Evolutionary conservation across 768 basidiomycete species (phyloP).

Genomic region (Auricularia sp.): DNA sequence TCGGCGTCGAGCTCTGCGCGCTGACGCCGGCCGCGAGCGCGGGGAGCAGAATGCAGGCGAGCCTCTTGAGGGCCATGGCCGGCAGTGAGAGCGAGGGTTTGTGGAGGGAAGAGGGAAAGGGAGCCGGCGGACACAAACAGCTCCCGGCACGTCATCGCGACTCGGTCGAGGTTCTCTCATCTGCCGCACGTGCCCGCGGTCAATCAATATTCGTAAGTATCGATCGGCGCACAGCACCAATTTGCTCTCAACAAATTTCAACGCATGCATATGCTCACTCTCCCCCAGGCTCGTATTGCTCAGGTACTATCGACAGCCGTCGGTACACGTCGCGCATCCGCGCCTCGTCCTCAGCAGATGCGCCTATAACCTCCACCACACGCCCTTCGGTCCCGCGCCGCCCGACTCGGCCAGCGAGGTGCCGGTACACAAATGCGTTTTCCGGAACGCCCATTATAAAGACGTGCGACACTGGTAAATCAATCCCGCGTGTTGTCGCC

Average conservation of each 20-base stretch:
- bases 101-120: constrained; percentile 15
- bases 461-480: constrained; percentile 67
- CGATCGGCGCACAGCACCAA: constrained; percentile 22
- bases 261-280: background rate
- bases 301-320: background rate
- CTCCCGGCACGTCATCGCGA: constrained; percentile 15
- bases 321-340: background rate
- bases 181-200: constrained; percentile 10
- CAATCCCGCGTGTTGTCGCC: constrained; percentile 63
- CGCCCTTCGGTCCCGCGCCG: constrained; percentile 58
- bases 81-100: constrained; percentile 6
- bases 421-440: constrained; percentile 47
- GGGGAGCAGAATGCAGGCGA: background rate
- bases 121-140: constrained; percentile 6
- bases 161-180: constrained; percentile 13
- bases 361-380: constrained; percentile 53
- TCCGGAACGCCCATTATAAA: constrained; percentile 59
- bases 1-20: background rate
- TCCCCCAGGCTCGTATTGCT: constrained; percentile 13
- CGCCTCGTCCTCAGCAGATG: constrained; percentile 16
- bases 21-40: background rate
- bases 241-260: background rate
- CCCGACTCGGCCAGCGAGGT: constrained; percentile 67
- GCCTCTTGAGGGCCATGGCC: constrained; percentile 1
- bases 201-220: constrained; percentile 27